Base-by-base conservation (phyloP, 1,284 basidiomycete genomes). In the Papiliotrema nemorosa region DNA sequence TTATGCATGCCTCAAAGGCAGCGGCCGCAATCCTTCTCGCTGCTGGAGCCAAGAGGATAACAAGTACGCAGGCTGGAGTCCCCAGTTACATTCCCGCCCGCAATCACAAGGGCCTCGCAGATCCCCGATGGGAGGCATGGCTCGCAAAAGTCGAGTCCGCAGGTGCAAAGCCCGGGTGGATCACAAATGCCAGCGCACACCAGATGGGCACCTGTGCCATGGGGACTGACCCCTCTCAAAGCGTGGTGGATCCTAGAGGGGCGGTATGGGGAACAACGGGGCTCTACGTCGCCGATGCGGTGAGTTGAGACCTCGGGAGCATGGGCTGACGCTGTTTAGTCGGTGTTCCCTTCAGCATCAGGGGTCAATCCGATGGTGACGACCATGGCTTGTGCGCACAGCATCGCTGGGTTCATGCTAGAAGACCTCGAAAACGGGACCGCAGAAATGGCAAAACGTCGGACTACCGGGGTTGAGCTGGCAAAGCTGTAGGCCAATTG, bases 281-380 rank as follows among this genome's bases (percentile, higher is more conserved):
- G 16, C 64, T 78, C n/a, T 78, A 74, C 62, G 66, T 76, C 22
- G 76, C 77, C 6, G 77, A 78, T 45, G 77, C 76, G 24, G 40
- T 42, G 40, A 42, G 40, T 42, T 18, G 6, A 10, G 12, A 6
- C 16, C 6, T 7, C 6, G 13, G 6, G 16, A 25, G 13, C 29
- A 31, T 40, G 18, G 16, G n/a, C 36, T 38, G 36, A 42, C 16
- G 7, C 12, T 42, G 6, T 26, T 14, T 22, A 69, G 66, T 31
- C 36, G 14, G 61, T 69, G 34, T 65, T 78, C 50, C 74, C 74
- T 9, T 72, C 70, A 41, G 70, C 74, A 3, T 67, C 67, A 3
- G 77, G 76, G 26, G 77, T 78, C 49, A 78, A 78, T 57, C 77
- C 77, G 0, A 77, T 78, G 76, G 66, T 78, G 44, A 75, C 76